Base-by-base conservation (phyloP, 192 early-diverging fungal species). In the Geosiphon pyriformis region DNA sequence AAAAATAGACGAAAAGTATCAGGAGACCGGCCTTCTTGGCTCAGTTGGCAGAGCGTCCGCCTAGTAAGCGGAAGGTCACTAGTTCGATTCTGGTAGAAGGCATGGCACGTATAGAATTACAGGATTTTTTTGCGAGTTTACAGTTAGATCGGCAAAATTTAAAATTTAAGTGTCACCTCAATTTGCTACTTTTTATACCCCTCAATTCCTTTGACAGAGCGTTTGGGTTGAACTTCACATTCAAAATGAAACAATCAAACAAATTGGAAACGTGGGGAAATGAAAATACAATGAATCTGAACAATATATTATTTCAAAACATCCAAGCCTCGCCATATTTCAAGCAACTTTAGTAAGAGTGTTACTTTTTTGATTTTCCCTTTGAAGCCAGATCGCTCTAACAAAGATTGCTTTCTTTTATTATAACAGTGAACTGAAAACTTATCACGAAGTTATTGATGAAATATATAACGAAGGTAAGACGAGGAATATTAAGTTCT, bases 281-380 rank as follows among this genome's bases (percentile, higher is more conserved):
- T 71, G 86, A 81, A 54, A 74, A 69, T 48, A 91, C 88, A 17
- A 93, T 93, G 91, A 93, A 93, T 73, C 68, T 93, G 69, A 90
- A 91, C 72, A 79, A 81, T 18, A 74, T 88, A 56, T 70, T 87
- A 31, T 83, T 83, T 58, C 83, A 89, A 61, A 88, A 88, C 67
- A 88, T 93, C 57, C 75, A 86, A 26, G 77, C 82, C 2, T 88
- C 86, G 2, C 86, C 83, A 22, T 93, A 93, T 69, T 91, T 92
- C 67, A 87, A 87, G 56, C 74, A 77, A 17, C 67, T 93, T 18
- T 85, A 82, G 87, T 88, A 78, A 71, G 85, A 67, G 46, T 17
- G 20, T 48, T 32, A 26, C 59, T 59, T 15, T 49, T 48, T 11
- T 31, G 22, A 66, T 64, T 32, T 27, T 58, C 20, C 26, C 4